phyloP scores from a whole-genome alignment of 2,329 filamentous ascomycete genomes.

The Calonectria crousiana region DNA sequence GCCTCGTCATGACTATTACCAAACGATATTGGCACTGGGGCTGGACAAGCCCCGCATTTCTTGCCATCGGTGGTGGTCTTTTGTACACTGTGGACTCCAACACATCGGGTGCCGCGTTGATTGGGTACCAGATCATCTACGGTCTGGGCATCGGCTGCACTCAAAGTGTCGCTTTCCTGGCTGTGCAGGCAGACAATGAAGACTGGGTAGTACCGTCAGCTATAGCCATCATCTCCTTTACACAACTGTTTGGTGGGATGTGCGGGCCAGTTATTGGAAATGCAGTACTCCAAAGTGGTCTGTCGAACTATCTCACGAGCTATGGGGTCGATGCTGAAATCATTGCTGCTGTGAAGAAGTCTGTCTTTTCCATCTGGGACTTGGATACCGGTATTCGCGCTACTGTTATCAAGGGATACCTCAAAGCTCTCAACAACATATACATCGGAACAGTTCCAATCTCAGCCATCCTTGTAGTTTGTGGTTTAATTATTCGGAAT shows the following conservation, averaged over 20 bases:
- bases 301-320: neutral
- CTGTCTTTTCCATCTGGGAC: neutral
- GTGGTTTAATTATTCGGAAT: neutral
- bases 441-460: constrained; percentile 2
- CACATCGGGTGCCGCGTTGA: neutral
- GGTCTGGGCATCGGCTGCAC: constrained; percentile 2
- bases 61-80: neutral
- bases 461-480: neutral
- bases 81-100: neutral
- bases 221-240: constrained; percentile 8
- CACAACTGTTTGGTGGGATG: neutral
- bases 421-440: constrained; percentile 7
- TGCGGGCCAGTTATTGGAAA: neutral
- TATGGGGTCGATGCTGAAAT: neutral
- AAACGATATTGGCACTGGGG: constrained; percentile 11
- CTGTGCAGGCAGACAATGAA: neutral
- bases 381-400: neutral
- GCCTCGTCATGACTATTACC: neutral
- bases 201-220: neutral
- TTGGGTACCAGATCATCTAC: constrained; percentile 3
- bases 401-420: neutral
- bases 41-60: neutral
- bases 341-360: neutral
- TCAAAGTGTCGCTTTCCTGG: neutral
- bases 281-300: neutral